Evolutionary conservation across 2,329 filamentous ascomycete species (phyloP).

Genomic region (Trichoderma breve): DNA sequence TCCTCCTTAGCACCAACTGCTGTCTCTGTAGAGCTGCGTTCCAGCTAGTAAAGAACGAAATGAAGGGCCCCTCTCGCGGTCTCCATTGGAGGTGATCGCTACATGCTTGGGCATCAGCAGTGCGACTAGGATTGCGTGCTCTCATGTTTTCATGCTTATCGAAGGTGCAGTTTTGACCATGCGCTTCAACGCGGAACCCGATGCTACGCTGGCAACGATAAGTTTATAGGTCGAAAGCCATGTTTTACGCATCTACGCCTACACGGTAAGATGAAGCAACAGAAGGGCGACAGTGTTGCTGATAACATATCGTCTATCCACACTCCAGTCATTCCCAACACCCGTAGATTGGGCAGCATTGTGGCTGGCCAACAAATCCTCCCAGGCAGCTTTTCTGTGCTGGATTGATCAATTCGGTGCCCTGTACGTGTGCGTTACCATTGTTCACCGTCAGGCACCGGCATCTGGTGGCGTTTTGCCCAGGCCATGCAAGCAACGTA

Average conservation of each 20-base stretch:
- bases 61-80: not conserved
- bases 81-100: not conserved
- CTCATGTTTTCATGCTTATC: not conserved
- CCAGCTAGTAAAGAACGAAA: not conserved
- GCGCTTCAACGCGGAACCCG: not conserved
- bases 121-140: not conserved
- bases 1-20: not conserved
- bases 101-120: not conserved
- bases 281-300: not conserved
- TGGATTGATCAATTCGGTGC: not conserved
- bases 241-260: not conserved
- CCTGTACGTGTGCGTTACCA: not conserved
- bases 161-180: not conserved
- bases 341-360: not conserved
- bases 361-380: not conserved
- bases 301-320: not conserved
- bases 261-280: not conserved
- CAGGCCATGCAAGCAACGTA: conserved; percentile 9
- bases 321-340: not conserved
- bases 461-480: not conserved
- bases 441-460: not conserved
- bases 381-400: not conserved
- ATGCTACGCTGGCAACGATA: not conserved
- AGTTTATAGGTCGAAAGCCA: not conserved
- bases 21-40: not conserved